These are phyloP conservation scores for Sanghuangporus sanghuang DNA, from an alignment of 1,284 basidiomycete species.

Conservation along the genomic window DNA sequence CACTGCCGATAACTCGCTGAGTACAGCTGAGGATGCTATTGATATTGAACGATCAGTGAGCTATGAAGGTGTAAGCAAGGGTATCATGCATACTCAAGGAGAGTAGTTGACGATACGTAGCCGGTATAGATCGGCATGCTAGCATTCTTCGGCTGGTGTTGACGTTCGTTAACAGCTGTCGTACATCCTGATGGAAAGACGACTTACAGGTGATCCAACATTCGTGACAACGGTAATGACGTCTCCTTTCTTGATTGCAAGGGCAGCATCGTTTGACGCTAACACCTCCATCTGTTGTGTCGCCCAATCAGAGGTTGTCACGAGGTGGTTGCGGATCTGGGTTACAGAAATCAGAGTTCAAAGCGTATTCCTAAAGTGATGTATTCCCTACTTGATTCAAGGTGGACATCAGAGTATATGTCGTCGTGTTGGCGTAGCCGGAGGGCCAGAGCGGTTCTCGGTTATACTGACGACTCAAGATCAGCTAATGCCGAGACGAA, in stretches of 20 bases:
- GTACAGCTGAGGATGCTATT: constrained; percentile 53
- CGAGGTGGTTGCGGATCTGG: constrained; percentile 64
- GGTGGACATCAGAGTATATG: constrained; percentile 55
- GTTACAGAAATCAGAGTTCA: not conserved
- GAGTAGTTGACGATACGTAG: constrained; percentile 38
- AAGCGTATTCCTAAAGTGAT: not conserved
- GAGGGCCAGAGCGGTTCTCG: constrained; percentile 76
- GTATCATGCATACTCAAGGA: constrained; percentile 45
- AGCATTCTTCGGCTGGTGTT: constrained; percentile 45
- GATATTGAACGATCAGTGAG: not conserved
- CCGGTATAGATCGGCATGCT: constrained; percentile 52
- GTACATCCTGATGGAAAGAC: not conserved
- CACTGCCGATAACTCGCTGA: constrained; percentile 61
- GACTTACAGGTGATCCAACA: constrained; percentile 64
- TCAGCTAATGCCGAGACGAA: not conserved
- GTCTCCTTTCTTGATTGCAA: constrained; percentile 70
- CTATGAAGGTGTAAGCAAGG: constrained; percentile 4
- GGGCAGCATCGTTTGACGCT: constrained; percentile 47
- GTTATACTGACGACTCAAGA: constrained; percentile 45
- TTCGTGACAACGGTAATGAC: constrained; percentile 72
- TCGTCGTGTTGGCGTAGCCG: constrained; percentile 54
- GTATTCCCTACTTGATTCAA: constrained; percentile 51
- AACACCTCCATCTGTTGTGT: constrained; percentile 54
- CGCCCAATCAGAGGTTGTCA: constrained; percentile 57
- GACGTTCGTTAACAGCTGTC: not conserved